Conservation (phyloP, 306 rosid genomes). For the Prunus mira region DNA sequence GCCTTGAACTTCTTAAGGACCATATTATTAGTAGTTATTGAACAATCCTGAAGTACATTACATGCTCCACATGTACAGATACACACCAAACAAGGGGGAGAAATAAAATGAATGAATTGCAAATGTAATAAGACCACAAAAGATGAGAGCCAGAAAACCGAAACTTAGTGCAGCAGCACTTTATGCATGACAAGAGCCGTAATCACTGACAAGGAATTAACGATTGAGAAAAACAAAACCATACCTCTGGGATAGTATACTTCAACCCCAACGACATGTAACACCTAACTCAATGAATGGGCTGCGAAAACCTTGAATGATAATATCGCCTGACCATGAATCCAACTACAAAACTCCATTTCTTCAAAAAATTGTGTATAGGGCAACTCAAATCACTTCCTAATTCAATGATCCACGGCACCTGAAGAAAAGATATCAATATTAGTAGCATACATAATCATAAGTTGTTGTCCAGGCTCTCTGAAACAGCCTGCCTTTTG, state of each 20-base stretch:
- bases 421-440: slow-evolving; percentile 39
- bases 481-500: not conserved
- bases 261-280: slow-evolving; percentile 20
- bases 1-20: not conserved
- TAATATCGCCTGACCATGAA: slow-evolving; percentile 5
- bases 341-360: slow-evolving; percentile 15
- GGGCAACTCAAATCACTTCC: slow-evolving; percentile 26
- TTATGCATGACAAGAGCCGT: not conserved
- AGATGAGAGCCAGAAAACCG: not conserved
- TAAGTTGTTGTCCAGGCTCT: not conserved
- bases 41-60: not conserved
- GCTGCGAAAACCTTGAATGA: slow-evolving; percentile 23
- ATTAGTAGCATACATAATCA: slow-evolving; percentile 15
- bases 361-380: slow-evolving; percentile 17
- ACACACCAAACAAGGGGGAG: not conserved
- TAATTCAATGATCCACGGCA: slow-evolving; percentile 95
- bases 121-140: not conserved
- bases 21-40: not conserved
- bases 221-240: not conserved
- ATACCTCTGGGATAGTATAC: slow-evolving; percentile 33
- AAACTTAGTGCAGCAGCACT: not conserved
- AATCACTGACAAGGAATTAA: not conserved
- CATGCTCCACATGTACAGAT: not conserved
- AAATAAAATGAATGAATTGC: not conserved
- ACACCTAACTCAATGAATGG: slow-evolving; percentile 5